Evolutionary conservation across 441 rosid species (phyloP).

Genomic region (Pelargonium fulgidum): DNA sequence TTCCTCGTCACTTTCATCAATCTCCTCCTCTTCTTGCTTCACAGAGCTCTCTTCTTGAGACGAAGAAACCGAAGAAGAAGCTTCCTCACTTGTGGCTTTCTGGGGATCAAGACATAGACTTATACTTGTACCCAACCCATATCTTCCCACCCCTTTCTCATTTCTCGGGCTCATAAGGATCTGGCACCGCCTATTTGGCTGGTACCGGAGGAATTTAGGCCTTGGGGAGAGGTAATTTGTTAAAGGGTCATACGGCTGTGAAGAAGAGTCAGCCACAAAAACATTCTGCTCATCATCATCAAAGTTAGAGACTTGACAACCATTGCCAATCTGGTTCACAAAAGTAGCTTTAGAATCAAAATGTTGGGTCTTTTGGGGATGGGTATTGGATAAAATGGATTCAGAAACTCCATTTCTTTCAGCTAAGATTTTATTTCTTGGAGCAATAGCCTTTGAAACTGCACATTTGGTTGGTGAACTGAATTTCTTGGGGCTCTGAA

Average conservation of each 20-base stretch:
- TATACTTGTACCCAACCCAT: background rate
- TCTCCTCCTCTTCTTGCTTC: conserved; percentile 20
- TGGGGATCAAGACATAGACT: conserved; percentile 5
- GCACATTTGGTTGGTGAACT: conserved; percentile 34
- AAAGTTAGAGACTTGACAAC: background rate
- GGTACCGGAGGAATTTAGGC: conserved; percentile 40
- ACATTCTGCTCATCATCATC: conserved; percentile 16
- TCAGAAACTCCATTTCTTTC: conserved; percentile 29
- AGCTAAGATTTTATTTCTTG: conserved; percentile 32
- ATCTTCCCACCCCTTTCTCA: conserved; percentile 16
- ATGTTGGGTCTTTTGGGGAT: conserved; percentile 11
- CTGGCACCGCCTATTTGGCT: conserved; percentile 34
- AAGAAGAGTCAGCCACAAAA: conserved; percentile 15
- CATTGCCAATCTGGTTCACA: background rate
- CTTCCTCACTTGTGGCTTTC: conserved; percentile 15
- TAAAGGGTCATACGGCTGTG: conserved; percentile 27
- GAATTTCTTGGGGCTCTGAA: conserved; percentile 19
- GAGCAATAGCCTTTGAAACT: conserved; percentile 31
- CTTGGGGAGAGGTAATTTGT: conserved; percentile 34
- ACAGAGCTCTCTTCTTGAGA: conserved; percentile 10
- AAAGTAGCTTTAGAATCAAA: conserved; percentile 16
- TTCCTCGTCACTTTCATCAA: conserved; percentile 25
- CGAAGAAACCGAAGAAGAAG: conserved; percentile 17
- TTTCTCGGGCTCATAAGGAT: conserved; percentile 23
- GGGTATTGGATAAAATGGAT: conserved; percentile 18